Evolutionary conservation across 345 rosid genomes (phyloP).

Genomic region (Toxicodendron radicans): DNA sequence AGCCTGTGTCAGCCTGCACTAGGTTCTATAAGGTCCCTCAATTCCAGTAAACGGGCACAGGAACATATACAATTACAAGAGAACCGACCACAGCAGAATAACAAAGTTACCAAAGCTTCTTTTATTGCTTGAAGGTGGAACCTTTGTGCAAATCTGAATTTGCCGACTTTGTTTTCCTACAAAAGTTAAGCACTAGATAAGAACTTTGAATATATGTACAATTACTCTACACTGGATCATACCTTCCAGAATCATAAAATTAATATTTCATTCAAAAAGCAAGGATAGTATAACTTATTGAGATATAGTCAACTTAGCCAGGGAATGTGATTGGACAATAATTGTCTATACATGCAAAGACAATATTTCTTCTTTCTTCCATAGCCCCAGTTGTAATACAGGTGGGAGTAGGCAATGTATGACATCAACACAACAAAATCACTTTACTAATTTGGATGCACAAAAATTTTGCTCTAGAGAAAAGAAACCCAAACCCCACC

Average conservation of each 20-base stretch:
- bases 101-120: conserved; percentile 55
- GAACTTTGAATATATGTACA: conserved; percentile 14
- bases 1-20: not conserved
- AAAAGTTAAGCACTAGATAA: conserved; percentile 23
- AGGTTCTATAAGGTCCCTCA: not conserved
- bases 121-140: conserved; percentile 73
- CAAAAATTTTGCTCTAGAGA: not conserved
- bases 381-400: not conserved
- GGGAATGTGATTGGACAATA: not conserved
- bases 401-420: not conserved
- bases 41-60: conserved; percentile 2
- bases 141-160: conserved; percentile 71
- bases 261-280: not conserved
- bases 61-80: not conserved
- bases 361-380: conserved; percentile 4
- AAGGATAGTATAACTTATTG: not conserved
- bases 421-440: conserved; percentile 6
- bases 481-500: not conserved
- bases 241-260: not conserved
- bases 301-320: not conserved
- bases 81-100: conserved; percentile 2
- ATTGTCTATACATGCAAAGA: not conserved
- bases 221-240: conserved; percentile 10
- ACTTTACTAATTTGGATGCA: not conserved
- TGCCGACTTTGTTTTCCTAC: conserved; percentile 82